Base-by-base conservation (phyloP, 2,329 filamentous ascomycete genomes). In the Trichoderma endophyticum region DNA sequence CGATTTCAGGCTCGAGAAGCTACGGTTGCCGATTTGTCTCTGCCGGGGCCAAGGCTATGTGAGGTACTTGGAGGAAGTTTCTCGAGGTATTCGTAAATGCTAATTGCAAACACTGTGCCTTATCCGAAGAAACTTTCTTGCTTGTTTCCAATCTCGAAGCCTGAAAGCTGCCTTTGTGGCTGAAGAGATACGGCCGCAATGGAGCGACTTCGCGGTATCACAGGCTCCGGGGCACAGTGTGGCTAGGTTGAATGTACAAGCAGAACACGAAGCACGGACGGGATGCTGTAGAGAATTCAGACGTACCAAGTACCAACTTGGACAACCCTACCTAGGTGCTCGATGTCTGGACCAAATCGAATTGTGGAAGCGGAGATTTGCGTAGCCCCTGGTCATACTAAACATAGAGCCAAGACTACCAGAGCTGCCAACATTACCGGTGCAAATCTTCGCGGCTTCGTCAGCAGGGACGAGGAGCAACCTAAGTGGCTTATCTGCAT, bases 361-460 rank as follows among this genome's bases (percentile, higher is more conserved):
- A 70, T n/a, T 62, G 57, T 30, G 39, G 67, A 62, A 70, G 67
- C 67, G 67, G 67, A 70, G 67, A 70, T 61, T 70, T 51, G 67
- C 67, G 24, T 70, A 70, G 67, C 67, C 67, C 67, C 67, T 61
- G 57, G 56, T 54, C 57, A 51, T 61, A 36, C 67, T 70, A 70
- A 62, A 59, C 39, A 36, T 62, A 62, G 67, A 62, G 67, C 67
- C 56, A 69, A 69, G 66, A n/a, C 63, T 56, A 32, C 56, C n/a
- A 61, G 21, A 60, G 56, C 66, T 69, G 66, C 67, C 67, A 70
- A 62, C 39, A 70, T 62, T 61, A 21, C 67, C 43, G 56, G 57
- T 62, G 26, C 67, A 62, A 70, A 70, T 54, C 67, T 61, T 11
- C 36, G 39, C 43, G 39, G 67, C 59, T 62, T 61, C 67, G 26